Evolutionary conservation across 1,139 yeast genomes (phyloP).

Genomic region (Keqinozyma sinolaborantium): DNA sequence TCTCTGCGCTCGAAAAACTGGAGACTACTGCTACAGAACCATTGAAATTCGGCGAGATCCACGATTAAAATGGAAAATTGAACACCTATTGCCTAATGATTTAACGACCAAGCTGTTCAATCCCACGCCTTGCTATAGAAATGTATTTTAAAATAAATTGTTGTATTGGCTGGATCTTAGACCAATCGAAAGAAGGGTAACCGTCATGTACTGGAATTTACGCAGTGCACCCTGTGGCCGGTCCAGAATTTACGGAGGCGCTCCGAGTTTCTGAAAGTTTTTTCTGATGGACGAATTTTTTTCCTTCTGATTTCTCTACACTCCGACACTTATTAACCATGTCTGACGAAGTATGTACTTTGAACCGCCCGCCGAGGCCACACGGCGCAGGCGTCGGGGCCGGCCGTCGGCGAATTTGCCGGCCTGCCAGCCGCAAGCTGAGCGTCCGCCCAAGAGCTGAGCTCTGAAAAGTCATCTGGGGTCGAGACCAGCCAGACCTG

Average conservation of each 20-base stretch:
- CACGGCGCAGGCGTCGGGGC: too few species aligned
- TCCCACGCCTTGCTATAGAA: too few species aligned
- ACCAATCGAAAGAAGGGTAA: constrained; percentile 9
- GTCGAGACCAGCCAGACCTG: too few species aligned
- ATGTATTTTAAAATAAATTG: neutral
- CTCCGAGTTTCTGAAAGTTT: neutral
- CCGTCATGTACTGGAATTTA: constrained; percentile 8
- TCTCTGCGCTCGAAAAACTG: constrained; percentile 20
- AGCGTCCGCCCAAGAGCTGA: too few species aligned
- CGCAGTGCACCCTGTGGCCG: constrained; percentile 1
- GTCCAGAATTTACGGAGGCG: neutral
- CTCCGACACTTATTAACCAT: constrained; percentile 1
- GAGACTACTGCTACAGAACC: constrained; percentile 6
- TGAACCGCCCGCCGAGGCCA: too few species aligned
- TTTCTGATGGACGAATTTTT: constrained; percentile 11
- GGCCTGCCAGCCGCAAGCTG: too few species aligned
- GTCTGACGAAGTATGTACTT: constrained; percentile 3
- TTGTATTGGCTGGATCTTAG: too few species aligned
- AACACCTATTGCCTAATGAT: too few species aligned
- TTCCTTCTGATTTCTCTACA: constrained; percentile 6
- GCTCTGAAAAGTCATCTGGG: too few species aligned
- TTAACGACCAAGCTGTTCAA: neutral
- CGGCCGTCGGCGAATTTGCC: too few species aligned
- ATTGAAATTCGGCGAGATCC: constrained; percentile 7
- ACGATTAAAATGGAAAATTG: too few species aligned